phyloP scores from a whole-genome alignment of 768 basidiomycete species.

The Mycena sanguinolenta region DNA sequence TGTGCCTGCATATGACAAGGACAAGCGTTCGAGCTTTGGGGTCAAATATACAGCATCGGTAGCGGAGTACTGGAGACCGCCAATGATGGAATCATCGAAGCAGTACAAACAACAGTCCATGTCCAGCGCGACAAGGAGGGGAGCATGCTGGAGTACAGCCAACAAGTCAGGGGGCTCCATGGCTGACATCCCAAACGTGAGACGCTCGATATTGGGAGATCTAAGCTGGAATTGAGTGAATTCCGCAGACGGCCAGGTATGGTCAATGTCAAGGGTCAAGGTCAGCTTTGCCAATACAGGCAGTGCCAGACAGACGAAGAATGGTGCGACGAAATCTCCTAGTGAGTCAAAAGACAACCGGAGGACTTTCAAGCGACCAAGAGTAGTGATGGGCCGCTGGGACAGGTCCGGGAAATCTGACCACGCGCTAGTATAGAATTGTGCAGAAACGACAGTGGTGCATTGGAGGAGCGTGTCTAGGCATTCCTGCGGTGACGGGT shows the following conservation, averaged over 20 bases:
- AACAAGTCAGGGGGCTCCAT: conserved; percentile 10
- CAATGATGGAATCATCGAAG: conserved; percentile 1
- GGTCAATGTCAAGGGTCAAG: neutral
- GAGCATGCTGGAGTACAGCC: conserved; percentile 10
- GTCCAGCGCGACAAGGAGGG: conserved; percentile 2
- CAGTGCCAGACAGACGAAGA: conserved; percentile 17
- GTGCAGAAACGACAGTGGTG: neutral
- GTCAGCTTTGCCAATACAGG: conserved; percentile 10
- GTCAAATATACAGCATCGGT: neutral
- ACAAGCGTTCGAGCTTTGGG: conserved; percentile 3
- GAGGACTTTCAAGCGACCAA: neutral
- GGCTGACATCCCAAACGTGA: neutral
- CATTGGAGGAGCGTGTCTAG: conserved; percentile 18
- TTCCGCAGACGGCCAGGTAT: neutral
- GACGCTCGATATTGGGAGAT: conserved; percentile 14
- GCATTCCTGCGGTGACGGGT: neutral
- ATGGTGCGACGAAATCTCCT: neutral
- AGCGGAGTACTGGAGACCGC: conserved; percentile 6
- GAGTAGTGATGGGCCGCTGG: neutral
- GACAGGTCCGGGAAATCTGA: neutral
- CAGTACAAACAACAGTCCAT: neutral
- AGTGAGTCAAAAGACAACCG: neutral
- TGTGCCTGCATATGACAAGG: neutral
- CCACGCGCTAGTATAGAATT: conserved; percentile 1
- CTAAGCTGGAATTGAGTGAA: conserved; percentile 24